Base-by-base conservation (phyloP, 768 basidiomycete species). In the Mycena amicta region DNA sequence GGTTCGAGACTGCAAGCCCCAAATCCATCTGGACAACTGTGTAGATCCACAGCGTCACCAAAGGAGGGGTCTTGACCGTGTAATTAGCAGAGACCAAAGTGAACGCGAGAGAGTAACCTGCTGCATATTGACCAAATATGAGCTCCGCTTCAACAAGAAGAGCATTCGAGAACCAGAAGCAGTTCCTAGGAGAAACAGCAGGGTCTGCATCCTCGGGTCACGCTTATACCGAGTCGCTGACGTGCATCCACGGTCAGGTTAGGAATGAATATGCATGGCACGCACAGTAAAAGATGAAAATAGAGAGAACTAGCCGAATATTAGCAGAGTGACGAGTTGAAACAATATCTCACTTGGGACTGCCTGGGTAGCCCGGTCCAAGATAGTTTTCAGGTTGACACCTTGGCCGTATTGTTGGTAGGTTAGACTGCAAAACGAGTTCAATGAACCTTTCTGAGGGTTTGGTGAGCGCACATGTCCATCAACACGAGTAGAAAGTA, bases 11-110 rank as follows among this genome's bases (percentile, higher is more conserved):
- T 4, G 90, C 86, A 20, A 84, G 82, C 2, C 76, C 77, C 25
- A 94, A 72, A 55, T 88, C 83, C 26, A 92, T 77, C 62, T 91
- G 88, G 13, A 92, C 74, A 50, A 92, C 76, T 3, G 83, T 78
- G 65, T 89, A 93, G 8, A 92, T 76, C 92, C 92, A 93, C 5
- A 89, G 67, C 0, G 91, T 92, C 2, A 86, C 86, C 54, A 93
- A 73, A 12, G 92, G 89, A 13, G 92, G 92, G 56, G 82, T 82
- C 92, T 93, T 55, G 30, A 56, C 31, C 40, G 13, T 20, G 26
- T 27, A 31, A 46, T 37, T n/a, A 20, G 13, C 1, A 57, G 33
- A 25, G 41, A 26, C n/a, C 28, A 30, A 27, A 12, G 16, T 30
- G 6, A 49, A n/a, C n/a, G n/a, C n/a, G 46, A 46, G 27, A 43